Evolutionary conservation across 306 rosid species (phyloP), one percentile per base, ranked within the genome.

Genomic region (Arachis stenosperma): DNA sequence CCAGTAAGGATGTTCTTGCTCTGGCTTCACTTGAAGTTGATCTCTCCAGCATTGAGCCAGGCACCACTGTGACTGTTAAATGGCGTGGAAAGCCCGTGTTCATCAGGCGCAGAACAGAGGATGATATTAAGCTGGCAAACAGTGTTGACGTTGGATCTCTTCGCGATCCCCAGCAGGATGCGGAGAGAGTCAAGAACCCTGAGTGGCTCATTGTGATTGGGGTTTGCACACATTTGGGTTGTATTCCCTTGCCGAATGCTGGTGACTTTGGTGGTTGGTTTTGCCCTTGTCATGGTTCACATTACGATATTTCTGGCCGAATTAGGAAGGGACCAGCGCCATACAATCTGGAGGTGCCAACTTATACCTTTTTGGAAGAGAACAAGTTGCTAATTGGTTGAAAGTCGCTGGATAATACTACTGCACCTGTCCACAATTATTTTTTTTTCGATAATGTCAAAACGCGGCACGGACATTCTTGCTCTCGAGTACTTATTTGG

Each of bases 61-160:
- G 97, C 76, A 29, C 81, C 17, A 91, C 96, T 1, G 97, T 91
- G 73, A 91, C 97, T 11, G 92, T 91, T 42, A 91, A 91, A 86
- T 91, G 97, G 92, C 89, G 91, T 60, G 97, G 97, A 65, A 91
- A 91, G 75, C 97, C 97, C 13, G 96, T 91, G 2, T 91, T 91
- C 86, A 91, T 91, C 80, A 88, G 96, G 81, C 92, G 91, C 70
- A 80, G 96, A 67, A 91, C 96, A 37, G 90, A 91, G 9, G 91
- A 87, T 6, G 97, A 91, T 68, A 83, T 91, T 61, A 79, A 87
- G 71, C 65, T 87, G 76, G 97, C 97, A 47, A 91, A 89, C 75
- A 91, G 83, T 61, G 90, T 91, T 52, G 97, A 91, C 66, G 12
- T 89, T 71, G 83, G 71, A 63, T 78, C 97, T 76, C 97, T 91